A percentile compares a stretch with the other conserved stretches of the same genome.
phyloP scores from a whole-genome alignment of 108 stramenopile genomes.

The Hondaea fermentalgiana region DNA sequence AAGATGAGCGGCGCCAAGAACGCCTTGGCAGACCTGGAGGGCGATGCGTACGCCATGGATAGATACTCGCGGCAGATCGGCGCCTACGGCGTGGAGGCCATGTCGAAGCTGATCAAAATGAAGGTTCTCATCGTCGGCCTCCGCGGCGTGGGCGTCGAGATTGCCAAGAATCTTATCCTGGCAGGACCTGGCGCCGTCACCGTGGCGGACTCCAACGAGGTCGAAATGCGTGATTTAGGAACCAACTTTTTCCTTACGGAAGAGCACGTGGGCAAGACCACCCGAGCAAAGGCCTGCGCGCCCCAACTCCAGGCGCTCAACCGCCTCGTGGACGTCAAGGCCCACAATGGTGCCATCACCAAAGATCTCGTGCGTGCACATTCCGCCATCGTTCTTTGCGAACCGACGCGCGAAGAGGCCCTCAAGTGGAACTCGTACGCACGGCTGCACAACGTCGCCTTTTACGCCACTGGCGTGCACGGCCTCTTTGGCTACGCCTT shows the following conservation, averaged over 20 bases:
- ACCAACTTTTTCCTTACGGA: constrained; percentile 48
- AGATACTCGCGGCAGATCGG: constrained; percentile 53
- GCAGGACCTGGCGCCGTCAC: constrained; percentile 43
- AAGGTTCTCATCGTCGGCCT: constrained; percentile 53
- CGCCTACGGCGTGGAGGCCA: constrained; percentile 46
- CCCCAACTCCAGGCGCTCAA: constrained; percentile 43
- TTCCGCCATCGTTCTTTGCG: constrained; percentile 32
- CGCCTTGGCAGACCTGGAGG: neutral
- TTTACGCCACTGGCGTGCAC: constrained; percentile 35
- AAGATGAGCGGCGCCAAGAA: neutral
- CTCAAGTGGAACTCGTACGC: constrained; percentile 22
- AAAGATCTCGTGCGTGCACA: constrained; percentile 17
- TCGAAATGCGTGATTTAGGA: constrained; percentile 39
- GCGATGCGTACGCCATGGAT: constrained; percentile 48
- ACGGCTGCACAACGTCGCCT: constrained; percentile 22
- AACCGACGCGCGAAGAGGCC: constrained; percentile 22
- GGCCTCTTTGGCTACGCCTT: constrained; percentile 49
- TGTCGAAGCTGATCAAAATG: constrained; percentile 29
- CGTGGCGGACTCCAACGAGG: constrained; percentile 24
- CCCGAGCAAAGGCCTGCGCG: neutral
- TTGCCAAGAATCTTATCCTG: constrained; percentile 45
- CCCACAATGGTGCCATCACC: constrained; percentile 9
- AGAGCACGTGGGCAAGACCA: constrained; percentile 40
- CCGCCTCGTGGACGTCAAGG: constrained; percentile 37
- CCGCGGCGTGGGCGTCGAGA: constrained; percentile 51